Conservation (phyloP, 1,284 basidiomycete genomes). For the Boletus smithii region DNA sequence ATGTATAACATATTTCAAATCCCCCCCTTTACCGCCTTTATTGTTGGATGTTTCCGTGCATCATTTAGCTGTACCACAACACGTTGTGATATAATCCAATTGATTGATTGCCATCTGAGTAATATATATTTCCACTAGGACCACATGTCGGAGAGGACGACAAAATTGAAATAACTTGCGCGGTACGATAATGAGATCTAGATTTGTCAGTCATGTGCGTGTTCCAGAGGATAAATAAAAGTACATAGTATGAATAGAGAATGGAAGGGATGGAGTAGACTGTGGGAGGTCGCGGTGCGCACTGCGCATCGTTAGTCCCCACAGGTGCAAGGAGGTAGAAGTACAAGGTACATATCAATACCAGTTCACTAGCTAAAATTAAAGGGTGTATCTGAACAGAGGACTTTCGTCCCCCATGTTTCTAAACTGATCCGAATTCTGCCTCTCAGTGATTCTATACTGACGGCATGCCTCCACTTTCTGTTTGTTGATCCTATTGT, state of each 20-base stretch:
- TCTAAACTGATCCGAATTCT: slow-evolving; percentile 34
- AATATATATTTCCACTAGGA: too few relatives aligned
- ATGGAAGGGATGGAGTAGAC: background rate
- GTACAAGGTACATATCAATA: background rate
- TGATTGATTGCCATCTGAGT: too few relatives aligned
- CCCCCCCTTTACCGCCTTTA: background rate
- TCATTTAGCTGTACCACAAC: background rate
- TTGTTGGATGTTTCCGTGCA: background rate
- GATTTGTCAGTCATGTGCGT: too few relatives aligned
- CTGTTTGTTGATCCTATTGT: slow-evolving; percentile 38
- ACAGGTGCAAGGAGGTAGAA: background rate
- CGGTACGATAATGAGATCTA: too few relatives aligned
- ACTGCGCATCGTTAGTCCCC: background rate
- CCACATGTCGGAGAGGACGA: background rate
- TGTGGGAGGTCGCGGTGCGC: background rate
- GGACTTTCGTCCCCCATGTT: slow-evolving; percentile 46
- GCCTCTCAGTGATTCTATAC: slow-evolving; percentile 37
- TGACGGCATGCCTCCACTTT: slow-evolving; percentile 40
- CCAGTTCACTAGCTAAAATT: background rate
- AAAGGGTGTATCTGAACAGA: slow-evolving; percentile 42
- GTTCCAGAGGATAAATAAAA: too few relatives aligned
- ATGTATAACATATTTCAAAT: background rate
- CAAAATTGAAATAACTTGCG: too few relatives aligned
- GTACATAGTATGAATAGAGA: background rate
- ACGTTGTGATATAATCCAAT: background rate